Conservation (phyloP, 1,284 basidiomycete genomes). For the Marasmius oreades region DNA sequence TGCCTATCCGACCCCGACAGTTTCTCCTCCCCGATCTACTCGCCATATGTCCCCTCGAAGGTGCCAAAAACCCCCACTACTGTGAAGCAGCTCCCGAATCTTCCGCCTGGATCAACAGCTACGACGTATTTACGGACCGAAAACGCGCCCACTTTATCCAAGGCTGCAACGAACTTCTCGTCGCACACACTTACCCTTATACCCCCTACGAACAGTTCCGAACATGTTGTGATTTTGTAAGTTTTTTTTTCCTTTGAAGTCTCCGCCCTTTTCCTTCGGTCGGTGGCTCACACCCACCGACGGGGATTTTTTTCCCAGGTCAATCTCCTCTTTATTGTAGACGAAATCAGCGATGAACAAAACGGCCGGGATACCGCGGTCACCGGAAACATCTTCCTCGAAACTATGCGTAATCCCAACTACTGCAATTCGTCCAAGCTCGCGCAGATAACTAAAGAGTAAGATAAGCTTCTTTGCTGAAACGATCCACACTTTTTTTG, state of each 20-base stretch:
- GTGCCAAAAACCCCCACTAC: conserved; percentile 51
- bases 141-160: conserved; percentile 60
- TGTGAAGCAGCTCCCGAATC: conserved; percentile 51
- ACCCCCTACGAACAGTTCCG: conserved; percentile 51
- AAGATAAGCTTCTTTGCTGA: conserved; percentile 18
- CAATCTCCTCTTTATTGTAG: conserved; percentile 64
- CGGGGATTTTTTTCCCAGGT: too few species aligned
- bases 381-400: conserved; percentile 51
- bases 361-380: conserved; percentile 48
- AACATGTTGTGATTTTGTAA: conserved; percentile 6
- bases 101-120: conserved; percentile 59
- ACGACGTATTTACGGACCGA: conserved; percentile 54
- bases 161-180: conserved; percentile 59
- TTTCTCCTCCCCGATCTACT: conserved; percentile 59
- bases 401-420: conserved; percentile 47
- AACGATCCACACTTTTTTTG: too few species aligned
- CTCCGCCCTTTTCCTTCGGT: background rate
- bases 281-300: too few species aligned
- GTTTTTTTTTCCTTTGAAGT: background rate
- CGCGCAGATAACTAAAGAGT: conserved; percentile 61
- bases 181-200: conserved; percentile 60
- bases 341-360: conserved; percentile 70
- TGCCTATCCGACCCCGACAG: conserved; percentile 29
- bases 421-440: conserved; percentile 53
- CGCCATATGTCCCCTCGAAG: conserved; percentile 43